Conservation (phyloP, 768 basidiomycete species). For the Lactifluus rugatus region DNA sequence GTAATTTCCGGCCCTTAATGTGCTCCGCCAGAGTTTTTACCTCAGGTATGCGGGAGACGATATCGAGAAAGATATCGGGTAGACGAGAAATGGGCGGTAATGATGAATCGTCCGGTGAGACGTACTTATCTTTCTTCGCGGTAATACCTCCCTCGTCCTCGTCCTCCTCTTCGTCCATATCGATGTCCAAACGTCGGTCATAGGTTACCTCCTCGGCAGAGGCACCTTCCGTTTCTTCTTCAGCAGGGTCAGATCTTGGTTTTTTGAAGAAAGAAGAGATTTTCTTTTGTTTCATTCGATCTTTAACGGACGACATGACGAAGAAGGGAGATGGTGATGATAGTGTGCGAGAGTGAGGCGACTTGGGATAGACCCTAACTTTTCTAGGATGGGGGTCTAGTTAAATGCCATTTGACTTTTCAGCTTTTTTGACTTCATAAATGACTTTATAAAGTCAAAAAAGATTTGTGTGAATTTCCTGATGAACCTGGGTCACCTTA, state of each 20-base stretch:
- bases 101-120: conserved; percentile 47
- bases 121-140: conserved; percentile 31
- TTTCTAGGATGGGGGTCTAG: too few species aligned
- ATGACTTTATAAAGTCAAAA: too few species aligned
- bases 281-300: conserved; percentile 15
- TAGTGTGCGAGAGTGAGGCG: too few species aligned
- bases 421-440: too few species aligned
- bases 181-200: background rate
- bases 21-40: conserved; percentile 58
- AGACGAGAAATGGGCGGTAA: conserved; percentile 71
- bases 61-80: conserved; percentile 65
- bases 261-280: conserved; percentile 9
- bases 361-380: too few species aligned
- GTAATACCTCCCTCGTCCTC: conserved; percentile 26
- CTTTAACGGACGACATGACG: conserved; percentile 14
- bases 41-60: conserved; percentile 54
- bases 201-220: background rate
- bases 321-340: background rate
- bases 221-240: conserved; percentile 8
- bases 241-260: conserved; percentile 5
- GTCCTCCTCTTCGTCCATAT: conserved; percentile 22
- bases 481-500: conserved; percentile 94
- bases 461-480: too few species aligned
- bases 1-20: conserved; percentile 70
- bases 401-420: too few species aligned